Evolutionary conservation across 1,284 basidiomycete genomes (phyloP), one percentile per base, ranked within the genome.

Genomic region (Apiotrichum gamsii): DNA sequence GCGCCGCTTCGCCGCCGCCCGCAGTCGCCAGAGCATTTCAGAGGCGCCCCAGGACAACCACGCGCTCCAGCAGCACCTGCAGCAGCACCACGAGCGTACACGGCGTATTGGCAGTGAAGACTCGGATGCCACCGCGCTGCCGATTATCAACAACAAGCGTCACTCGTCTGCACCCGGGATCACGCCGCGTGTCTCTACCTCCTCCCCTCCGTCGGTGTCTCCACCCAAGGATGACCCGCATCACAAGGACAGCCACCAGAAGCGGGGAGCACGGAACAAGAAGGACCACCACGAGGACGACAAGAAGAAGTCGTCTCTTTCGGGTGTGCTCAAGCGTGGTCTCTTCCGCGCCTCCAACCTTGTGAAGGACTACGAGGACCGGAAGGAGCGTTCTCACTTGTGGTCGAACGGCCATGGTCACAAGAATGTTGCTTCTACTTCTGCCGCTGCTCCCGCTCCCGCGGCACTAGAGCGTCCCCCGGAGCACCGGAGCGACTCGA

Each of bases 271-370:
- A 13, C 54, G 52, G 21, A 54, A 51, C 35, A 39, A 28, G 39
- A 25, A 45, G 41, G 20, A 54, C 30, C n/a, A n/a, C n/a, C n/a
- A n/a, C n/a, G 62, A 64, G 21, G 56, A 60, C 18, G 58, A 64
- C 23, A 60, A 61, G 16, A 57, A 55, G 43, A 42, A 44, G n/a
- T 45, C 48, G 31, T 53, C 53, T 2, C 41, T 67, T 6, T 56
- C 57, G 9, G 53, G 55, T 10, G 60, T 56, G 10, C 49, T 73
- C 51, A 73, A 71, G 50, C 57, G 68, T 8, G 63, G 65, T 10
- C 47, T 68, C 49, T 57, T 63, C 34, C 66, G 64, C 36, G 51
- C 49, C 13, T 54, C 58, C 10, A 54, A 44, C 20, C 41, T 61
- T 4, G 47, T 53, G 15, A 48, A 43, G 19, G 48, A 47, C 0